Evolutionary conservation across 2,329 filamentous ascomycete species (phyloP).

Genomic region (Xylariaceae sp.): DNA sequence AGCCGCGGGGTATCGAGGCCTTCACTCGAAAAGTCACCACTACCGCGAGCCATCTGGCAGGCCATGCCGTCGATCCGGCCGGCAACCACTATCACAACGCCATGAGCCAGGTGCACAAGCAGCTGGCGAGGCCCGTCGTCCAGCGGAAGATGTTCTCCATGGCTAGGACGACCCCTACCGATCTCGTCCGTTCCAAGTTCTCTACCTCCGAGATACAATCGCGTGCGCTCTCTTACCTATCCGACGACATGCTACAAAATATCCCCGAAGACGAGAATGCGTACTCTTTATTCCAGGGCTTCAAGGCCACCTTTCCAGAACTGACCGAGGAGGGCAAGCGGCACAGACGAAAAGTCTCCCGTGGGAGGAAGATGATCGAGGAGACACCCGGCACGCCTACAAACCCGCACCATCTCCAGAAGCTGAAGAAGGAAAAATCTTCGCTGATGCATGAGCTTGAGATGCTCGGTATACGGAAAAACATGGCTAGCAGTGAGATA

Average conservation of each 20-base stretch:
- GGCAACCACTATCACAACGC: slow-evolving; percentile 77
- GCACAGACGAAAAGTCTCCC: slow-evolving; percentile 67
- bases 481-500: slow-evolving; percentile 96
- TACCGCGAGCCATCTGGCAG: slow-evolving; percentile 87
- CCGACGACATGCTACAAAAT: slow-evolving; percentile 85
- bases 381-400: slow-evolving; percentile 56
- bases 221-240: slow-evolving; percentile 80
- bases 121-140: slow-evolving; percentile 77
- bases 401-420: slow-evolving; percentile 65
- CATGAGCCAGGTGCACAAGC: slow-evolving; percentile 84
- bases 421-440: slow-evolving; percentile 77
- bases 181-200: slow-evolving; percentile 87
- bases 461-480: slow-evolving; percentile 89
- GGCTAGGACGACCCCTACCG: slow-evolving; percentile 86
- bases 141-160: slow-evolving; percentile 91
- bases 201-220: slow-evolving; percentile 92
- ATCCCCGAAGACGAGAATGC: slow-evolving; percentile 82
- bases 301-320: slow-evolving; percentile 82
- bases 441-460: slow-evolving; percentile 81
- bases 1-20: slow-evolving; percentile 86
- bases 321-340: slow-evolving; percentile 68
- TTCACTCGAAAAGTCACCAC: slow-evolving; percentile 94
- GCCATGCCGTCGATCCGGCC: slow-evolving; percentile 55
- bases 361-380: slow-evolving; percentile 72
- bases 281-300: slow-evolving; percentile 95